phyloP scores from a whole-genome alignment of 2,329 filamentous ascomycete genomes.

The Fusarium sp. region DNA sequence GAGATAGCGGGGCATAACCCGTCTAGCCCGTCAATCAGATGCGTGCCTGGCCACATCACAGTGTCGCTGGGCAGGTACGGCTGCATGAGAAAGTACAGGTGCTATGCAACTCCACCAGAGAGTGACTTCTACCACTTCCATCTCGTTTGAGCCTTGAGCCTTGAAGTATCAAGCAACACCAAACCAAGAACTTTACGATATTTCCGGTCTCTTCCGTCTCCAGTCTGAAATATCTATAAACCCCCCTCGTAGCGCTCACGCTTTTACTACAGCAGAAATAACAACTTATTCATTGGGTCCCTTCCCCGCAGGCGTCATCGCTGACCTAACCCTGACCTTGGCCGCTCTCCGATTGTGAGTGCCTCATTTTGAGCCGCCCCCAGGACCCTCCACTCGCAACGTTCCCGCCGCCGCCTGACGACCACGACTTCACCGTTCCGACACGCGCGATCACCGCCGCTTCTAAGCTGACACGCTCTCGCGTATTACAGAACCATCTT shows the following conservation, averaged over 20 bases:
- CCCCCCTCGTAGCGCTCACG: constrained; percentile 13
- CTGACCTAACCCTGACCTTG: constrained; percentile 53
- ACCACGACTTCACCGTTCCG: constrained; percentile 24
- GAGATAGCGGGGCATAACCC: constrained; percentile 27
- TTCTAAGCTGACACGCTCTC: constrained; percentile 36
- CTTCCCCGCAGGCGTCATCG: constrained; percentile 51
- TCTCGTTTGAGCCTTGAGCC: constrained; percentile 32
- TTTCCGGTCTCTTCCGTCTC: constrained; percentile 16
- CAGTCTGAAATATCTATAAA: constrained; percentile 22
- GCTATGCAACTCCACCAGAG: constrained; percentile 48
- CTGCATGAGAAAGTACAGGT: constrained; percentile 50
- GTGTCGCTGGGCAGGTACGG: constrained; percentile 33
- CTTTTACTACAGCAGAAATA: constrained; percentile 27
- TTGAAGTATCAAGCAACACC: constrained; percentile 40
- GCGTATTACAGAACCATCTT: constrained; percentile 31
- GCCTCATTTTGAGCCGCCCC: constrained; percentile 51
- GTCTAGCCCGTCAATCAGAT: constrained; percentile 32
- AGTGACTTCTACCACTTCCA: constrained; percentile 49
- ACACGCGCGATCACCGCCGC: constrained; percentile 35
- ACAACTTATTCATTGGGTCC: constrained; percentile 29
- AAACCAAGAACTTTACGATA: constrained; percentile 36
- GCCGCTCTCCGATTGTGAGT: constrained; percentile 48
- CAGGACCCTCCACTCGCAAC: constrained; percentile 45
- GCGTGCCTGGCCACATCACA: constrained; percentile 26
- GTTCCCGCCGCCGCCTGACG: constrained; percentile 35